These are phyloP conservation scores for Neurospora hispaniola DNA, from an alignment of 495 filamentous ascomycete genomes.

Conservation along the genomic window DNA sequence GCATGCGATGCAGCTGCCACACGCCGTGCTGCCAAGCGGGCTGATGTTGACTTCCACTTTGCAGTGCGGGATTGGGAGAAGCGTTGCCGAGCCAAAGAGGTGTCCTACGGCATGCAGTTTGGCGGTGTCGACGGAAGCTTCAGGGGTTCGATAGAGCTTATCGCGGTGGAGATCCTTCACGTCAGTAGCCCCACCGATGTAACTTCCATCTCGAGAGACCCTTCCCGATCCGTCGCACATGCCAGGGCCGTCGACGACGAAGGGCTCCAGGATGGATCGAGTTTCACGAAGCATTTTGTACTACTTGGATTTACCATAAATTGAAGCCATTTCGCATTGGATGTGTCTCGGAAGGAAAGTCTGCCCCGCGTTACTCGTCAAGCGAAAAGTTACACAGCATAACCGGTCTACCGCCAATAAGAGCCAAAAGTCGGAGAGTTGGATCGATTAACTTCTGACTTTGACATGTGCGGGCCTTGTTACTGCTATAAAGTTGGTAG, in stretches of 20 bases:
- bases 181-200: not conserved
- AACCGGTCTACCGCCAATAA: not conserved
- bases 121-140: not conserved
- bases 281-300: not conserved
- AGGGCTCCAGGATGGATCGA: not conserved
- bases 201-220: not conserved
- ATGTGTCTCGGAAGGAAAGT: not conserved
- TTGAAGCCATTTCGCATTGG: not conserved
- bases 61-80: not conserved
- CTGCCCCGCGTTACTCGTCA: not conserved
- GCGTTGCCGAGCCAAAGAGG: not conserved
- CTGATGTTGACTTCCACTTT: not conserved
- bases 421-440: not conserved
- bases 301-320: not conserved
- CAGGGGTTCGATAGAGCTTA: not conserved
- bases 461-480: not conserved
- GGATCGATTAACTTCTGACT: not conserved
- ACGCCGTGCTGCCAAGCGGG: not conserved
- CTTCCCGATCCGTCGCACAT: not conserved
- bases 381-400: not conserved
- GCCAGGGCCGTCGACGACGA: not conserved
- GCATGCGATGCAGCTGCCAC: not conserved
- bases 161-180: not conserved
- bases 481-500: not conserved
- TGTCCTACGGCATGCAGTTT: not conserved